These are phyloP conservation scores for Paradendryphiella salina DNA, from an alignment of 2,329 filamentous ascomycete genomes.

Conservation along the genomic window DNA sequence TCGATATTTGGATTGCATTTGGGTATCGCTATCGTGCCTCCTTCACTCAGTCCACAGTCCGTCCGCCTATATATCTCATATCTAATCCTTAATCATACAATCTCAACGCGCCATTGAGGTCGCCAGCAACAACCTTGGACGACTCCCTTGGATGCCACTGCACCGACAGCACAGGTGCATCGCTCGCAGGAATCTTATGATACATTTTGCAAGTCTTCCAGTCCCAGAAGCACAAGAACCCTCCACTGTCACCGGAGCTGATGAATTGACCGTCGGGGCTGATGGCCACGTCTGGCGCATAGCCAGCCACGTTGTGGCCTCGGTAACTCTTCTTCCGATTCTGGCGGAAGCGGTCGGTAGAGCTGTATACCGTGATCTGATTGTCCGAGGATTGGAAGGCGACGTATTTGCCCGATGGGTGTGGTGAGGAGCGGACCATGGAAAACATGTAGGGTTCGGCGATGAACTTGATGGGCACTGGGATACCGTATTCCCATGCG, in stretches of 20 bases:
- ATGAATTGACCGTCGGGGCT: constrained; percentile 92
- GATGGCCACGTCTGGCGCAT: constrained; percentile 85
- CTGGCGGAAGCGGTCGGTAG: constrained; percentile 93
- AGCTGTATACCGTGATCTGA: constrained; percentile 93
- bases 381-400: constrained; percentile 94
- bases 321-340: constrained; percentile 97
- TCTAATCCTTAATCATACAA: constrained; percentile 89
- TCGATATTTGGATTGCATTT: not conserved
- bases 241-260: constrained; percentile 80
- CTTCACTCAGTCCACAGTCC: too few relatives aligned
- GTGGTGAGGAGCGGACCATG: constrained; percentile 80
- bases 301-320: constrained; percentile 93
- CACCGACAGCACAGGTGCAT: constrained; percentile 79
- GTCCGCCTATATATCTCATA: too few relatives aligned
- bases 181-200: constrained; percentile 88
- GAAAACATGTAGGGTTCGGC: constrained; percentile 98
- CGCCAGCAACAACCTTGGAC: constrained; percentile 88
- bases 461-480: constrained; percentile 97
- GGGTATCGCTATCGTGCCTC: constrained; percentile 34
- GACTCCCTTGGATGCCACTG: constrained; percentile 98
- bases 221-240: constrained; percentile 95
- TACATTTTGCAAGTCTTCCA: constrained; percentile 99
- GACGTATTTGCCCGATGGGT: constrained; percentile 91
- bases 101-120: constrained; percentile 83
- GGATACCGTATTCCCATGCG: constrained; percentile 98